Evolutionary conservation across 257 asterid species (phyloP).

Genomic region (Ehretia macrophylla): DNA sequence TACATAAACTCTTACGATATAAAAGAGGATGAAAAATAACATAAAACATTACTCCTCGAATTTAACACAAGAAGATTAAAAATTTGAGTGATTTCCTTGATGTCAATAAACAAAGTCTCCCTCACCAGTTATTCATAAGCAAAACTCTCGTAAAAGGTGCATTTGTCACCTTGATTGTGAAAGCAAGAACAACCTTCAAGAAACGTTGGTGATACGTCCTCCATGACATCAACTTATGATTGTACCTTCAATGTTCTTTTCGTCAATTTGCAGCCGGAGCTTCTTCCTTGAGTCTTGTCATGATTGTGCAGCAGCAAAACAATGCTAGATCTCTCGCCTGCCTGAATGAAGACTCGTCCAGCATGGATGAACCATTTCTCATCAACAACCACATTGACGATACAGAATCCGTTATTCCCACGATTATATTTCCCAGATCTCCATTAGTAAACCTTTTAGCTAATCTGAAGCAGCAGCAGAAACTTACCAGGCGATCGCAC

Average conservation of each 20-base stretch:
- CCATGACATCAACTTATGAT: too few species aligned
- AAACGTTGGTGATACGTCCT: too few species aligned
- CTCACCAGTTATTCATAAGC: too few species aligned
- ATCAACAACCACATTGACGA: not conserved
- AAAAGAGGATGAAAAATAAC: too few species aligned
- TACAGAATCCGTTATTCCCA: not conserved
- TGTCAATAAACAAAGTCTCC: constrained; percentile 1
- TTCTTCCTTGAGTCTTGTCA: not conserved
- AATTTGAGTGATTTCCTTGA: too few species aligned
- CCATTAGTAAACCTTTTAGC: not conserved
- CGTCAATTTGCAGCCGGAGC: constrained; percentile 7
- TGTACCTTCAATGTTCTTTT: too few species aligned
- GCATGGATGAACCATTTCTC: constrained; percentile 19
- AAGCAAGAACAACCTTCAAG: too few species aligned
- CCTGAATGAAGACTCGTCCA: not conserved
- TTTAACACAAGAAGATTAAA: too few species aligned
- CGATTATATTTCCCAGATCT: not conserved
- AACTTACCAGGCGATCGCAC: constrained; percentile 2
- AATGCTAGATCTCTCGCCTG: not conserved
- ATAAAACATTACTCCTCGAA: too few species aligned
- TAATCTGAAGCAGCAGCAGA: not conserved
- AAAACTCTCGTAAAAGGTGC: too few species aligned
- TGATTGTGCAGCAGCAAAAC: not conserved
- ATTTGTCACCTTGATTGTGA: too few species aligned
- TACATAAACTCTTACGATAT: too few species aligned